phyloP scores from a whole-genome alignment of 2,329 filamentous ascomycete species.

The Pestalotiopsis sp. region DNA sequence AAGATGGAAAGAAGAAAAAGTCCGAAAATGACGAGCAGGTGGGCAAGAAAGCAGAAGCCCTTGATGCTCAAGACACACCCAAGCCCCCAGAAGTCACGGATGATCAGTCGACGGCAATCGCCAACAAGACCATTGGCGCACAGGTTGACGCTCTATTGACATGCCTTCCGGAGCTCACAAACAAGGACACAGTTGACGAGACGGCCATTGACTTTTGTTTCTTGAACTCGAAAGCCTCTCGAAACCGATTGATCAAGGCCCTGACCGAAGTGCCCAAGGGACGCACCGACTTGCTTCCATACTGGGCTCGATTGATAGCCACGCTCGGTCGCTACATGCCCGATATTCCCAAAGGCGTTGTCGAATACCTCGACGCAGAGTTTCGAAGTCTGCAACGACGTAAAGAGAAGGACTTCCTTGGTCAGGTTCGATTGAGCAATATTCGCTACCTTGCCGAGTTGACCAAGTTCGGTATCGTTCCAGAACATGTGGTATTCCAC shows the following conservation, averaged over 20 bases:
- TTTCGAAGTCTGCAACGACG: conserved; percentile 95
- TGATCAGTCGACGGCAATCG: conserved; percentile 90
- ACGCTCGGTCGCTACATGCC: conserved; percentile 93
- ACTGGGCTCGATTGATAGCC: conserved; percentile 90
- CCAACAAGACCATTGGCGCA: conserved; percentile 95
- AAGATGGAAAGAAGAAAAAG: conserved; percentile 96
- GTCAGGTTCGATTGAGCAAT: conserved; percentile 89
- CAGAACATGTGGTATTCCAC: conserved; percentile 98
- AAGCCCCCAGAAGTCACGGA: conserved; percentile 62
- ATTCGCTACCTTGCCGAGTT: conserved; percentile 97
- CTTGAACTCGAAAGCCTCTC: conserved; percentile 95
- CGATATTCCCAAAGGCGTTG: conserved; percentile 89
- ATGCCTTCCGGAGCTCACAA: conserved; percentile 86
- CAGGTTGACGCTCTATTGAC: conserved; percentile 91
- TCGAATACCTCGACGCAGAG: conserved; percentile 91
- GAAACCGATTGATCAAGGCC: conserved; percentile 90
- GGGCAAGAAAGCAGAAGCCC: conserved; percentile 69
- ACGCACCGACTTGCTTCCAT: conserved; percentile 84
- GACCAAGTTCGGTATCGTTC: conserved; percentile 97
- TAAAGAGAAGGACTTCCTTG: conserved; percentile 96
- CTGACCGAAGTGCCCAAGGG: conserved; percentile 95
- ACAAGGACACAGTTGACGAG: conserved; percentile 89
- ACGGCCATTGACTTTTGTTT: conserved; percentile 97
- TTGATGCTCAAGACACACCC: conserved; percentile 47
- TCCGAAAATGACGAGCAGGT: conserved; percentile 77